These are phyloP conservation scores for Cutaneotrichosporon cyanovorans DNA, from an alignment of 1,284 basidiomycete species.

Conservation along the genomic window DNA sequence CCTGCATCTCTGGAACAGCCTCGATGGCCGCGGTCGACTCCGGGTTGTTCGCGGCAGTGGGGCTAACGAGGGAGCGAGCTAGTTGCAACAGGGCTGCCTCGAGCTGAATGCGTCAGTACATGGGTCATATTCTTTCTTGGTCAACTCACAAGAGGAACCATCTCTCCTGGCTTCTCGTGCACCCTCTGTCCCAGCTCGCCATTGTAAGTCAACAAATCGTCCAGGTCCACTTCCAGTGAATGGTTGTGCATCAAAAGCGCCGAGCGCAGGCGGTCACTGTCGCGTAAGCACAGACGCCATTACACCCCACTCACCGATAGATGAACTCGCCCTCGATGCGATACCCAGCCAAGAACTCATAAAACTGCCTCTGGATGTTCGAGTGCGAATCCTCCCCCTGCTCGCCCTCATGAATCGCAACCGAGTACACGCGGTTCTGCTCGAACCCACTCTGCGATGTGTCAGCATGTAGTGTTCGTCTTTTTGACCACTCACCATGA, in stretches of 20 bases:
- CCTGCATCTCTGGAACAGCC: constrained; percentile 76
- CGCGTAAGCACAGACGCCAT: neutral
- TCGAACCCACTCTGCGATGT: constrained; percentile 59
- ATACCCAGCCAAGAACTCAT: constrained; percentile 78
- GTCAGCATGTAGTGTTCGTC: constrained; percentile 2
- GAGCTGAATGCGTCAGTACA: constrained; percentile 55
- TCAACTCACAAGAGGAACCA: constrained; percentile 68
- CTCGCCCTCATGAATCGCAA: constrained; percentile 60
- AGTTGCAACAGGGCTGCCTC: constrained; percentile 78
- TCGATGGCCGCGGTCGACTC: constrained; percentile 35
- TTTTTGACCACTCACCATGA: neutral
- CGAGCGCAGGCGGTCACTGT: constrained; percentile 78
- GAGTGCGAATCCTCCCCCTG: constrained; percentile 60
- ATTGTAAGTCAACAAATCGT: constrained; percentile 83
- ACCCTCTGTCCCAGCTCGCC: constrained; percentile 87
- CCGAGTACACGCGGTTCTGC: constrained; percentile 66
- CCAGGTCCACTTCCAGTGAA: constrained; percentile 84
- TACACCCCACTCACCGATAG: constrained; percentile 58
- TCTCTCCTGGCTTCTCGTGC: constrained; percentile 80
- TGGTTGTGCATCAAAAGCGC: constrained; percentile 86
- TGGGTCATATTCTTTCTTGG: too few relatives aligned
- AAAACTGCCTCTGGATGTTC: constrained; percentile 68
- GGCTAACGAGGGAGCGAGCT: constrained; percentile 71
- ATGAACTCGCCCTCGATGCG: constrained; percentile 81
- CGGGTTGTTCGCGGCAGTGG: constrained; percentile 51